Evolutionary conservation across 2,329 filamentous ascomycete genomes (phyloP), one percentile per base, ranked within the genome.

Genomic region (Lasiodiplodia hormozganensis): DNA sequence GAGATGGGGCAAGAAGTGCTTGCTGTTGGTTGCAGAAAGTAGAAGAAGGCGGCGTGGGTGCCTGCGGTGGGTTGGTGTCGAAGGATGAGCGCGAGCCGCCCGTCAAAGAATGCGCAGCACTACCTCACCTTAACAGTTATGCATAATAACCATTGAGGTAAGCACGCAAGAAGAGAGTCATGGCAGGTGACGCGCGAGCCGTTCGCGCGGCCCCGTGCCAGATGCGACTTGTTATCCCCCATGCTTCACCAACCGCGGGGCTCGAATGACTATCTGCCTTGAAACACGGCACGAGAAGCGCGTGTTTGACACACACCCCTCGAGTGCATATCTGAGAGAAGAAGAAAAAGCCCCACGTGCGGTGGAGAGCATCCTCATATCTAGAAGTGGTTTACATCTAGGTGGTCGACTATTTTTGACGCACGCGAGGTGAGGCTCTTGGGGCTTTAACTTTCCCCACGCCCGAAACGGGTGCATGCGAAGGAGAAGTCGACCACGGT

Each of bases 171-270:
- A 12, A 25, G 34, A 51, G 16, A 31, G 18, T 3, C 40, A 62
- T 62, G 58, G 58, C 58, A 49, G 38, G 58, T 28, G 40, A 49
- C 40, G 25, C n/a, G 38, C 40, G 25, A 49, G 7, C n/a, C 31
- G 53, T 16, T 57, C 53, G 5, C 21, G 53, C 40, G 38, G n/a
- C 57, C 54, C 38, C 12, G 36, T 57, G 38, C 38, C 34, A 38
- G 38, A 57, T 28, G 31, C 8, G 8, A 36, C 31, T n/a, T 60
- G 40, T 23, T 60, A 12, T 40, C 21, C 36, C 43, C 36, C 53
- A 18, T n/a, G 23, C 10, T 60, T 47, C 57, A 60, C 57, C 21
- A 36, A 11, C 31, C 34, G 36, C 31, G n/a, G 14, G 28, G 34
- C 12, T 40, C 7, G 21, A 10, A 47, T 28, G 23, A 11, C 47